A percentile compares a stretch with the other conserved stretches of the same genome.
phyloP scores from a whole-genome alignment of 768 basidiomycete species.

The Kwoniella bestiolae region DNA sequence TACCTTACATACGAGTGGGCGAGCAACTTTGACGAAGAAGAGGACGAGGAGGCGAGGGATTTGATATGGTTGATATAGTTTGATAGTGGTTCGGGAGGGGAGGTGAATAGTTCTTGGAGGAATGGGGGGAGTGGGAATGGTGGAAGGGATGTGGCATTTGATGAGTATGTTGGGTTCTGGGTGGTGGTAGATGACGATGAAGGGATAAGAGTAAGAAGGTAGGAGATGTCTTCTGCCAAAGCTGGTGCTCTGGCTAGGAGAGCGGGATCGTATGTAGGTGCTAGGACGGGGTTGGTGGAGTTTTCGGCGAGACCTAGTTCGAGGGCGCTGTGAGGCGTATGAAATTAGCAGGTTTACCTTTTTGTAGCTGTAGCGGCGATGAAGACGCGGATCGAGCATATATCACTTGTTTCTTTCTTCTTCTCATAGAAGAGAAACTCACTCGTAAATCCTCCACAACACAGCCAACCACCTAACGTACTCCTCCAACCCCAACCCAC shows the following conservation, averaged over 20 bases:
- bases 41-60: conserved; percentile 58
- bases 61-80: conserved; percentile 66
- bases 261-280: conserved; percentile 72
- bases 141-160: conserved; percentile 29
- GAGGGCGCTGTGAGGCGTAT: conserved; percentile 49
- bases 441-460: conserved; percentile 81
- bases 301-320: conserved; percentile 59
- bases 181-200: conserved; percentile 61
- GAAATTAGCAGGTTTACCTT: too few relatives aligned
- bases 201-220: conserved; percentile 65
- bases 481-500: conserved; percentile 67
- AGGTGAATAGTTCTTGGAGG: conserved; percentile 61
- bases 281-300: conserved; percentile 67
- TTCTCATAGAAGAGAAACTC: too few relatives aligned
- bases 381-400: too few relatives aligned
- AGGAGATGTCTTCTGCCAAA: conserved; percentile 70
- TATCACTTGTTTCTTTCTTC: too few relatives aligned
- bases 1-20: conserved; percentile 84
- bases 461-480: conserved; percentile 75
- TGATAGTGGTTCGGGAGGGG: conserved; percentile 63
- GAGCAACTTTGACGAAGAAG: conserved; percentile 64
- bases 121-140: conserved; percentile 59
- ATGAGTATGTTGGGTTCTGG: background rate
- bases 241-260: conserved; percentile 68
- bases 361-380: too few relatives aligned